Conservation (phyloP, 306 rosid genomes). For the Glycine latifolia region DNA sequence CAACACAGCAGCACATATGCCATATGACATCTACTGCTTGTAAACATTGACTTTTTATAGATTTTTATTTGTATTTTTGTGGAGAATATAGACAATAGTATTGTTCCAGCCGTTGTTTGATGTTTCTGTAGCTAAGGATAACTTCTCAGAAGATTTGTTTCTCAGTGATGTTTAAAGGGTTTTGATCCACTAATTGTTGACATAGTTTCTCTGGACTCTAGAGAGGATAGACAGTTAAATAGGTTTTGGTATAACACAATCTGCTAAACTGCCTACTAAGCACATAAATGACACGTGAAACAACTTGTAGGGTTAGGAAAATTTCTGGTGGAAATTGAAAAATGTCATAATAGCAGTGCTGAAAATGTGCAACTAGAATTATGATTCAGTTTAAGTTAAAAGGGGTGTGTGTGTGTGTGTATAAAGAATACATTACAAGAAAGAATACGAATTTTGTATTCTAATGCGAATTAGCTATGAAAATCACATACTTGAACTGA, state of each 20-base stretch:
- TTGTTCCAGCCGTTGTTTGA: constrained; percentile 6
- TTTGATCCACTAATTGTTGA: constrained; percentile 18
- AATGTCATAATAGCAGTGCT: neutral
- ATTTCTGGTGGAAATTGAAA: constrained; percentile 8
- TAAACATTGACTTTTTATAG: neutral
- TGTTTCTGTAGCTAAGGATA: neutral
- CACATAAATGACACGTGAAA: neutral
- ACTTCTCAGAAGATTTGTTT: too few species aligned
- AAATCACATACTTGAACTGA: constrained; percentile 3
- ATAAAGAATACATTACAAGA: neutral
- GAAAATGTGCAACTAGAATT: neutral
- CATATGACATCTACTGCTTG: neutral
- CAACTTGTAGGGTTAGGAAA: constrained; percentile 11
- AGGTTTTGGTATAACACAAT: neutral
- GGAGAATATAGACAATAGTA: constrained; percentile 8
- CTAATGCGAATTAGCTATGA: constrained; percentile 10
- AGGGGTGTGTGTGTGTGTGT: neutral
- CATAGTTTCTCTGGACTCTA: neutral
- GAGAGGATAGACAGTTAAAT: neutral
- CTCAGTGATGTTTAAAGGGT: too few species aligned
- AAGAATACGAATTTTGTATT: constrained; percentile 24
- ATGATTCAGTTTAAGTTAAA: constrained; percentile 19
- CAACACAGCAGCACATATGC: neutral
- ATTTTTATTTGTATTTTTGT: neutral
- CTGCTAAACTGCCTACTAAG: neutral